Percentiles rank a stretch among this genome's conserved stretches.
These are phyloP conservation scores for Globisporangium polare DNA, from an alignment of 352 stramenopile species.

Conservation along the genomic window DNA sequence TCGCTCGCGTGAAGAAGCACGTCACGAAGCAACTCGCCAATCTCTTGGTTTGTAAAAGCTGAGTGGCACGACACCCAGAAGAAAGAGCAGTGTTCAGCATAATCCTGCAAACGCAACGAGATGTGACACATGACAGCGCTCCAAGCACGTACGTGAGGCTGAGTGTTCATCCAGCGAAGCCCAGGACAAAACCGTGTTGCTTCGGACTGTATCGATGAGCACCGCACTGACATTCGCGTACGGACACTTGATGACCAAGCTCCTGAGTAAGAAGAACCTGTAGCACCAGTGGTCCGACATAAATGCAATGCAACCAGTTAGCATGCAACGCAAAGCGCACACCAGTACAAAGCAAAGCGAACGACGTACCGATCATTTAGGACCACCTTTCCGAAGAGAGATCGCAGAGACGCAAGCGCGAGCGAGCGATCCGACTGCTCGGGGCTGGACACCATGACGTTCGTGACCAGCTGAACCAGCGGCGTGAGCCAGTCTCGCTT, in stretches of 20 bases:
- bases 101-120: background rate
- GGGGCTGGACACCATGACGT: slow-evolving; percentile 65
- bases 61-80: background rate
- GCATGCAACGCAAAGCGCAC: no score
- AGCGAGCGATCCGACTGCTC: slow-evolving; percentile 35
- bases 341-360: no score
- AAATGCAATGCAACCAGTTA: background rate
- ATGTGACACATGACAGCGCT: background rate
- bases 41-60: slow-evolving; percentile 15
- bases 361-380: slow-evolving; percentile 33
- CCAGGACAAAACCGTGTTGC: slow-evolving; percentile 41
- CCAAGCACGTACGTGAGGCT: slow-evolving; percentile 28
- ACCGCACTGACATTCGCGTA: slow-evolving; percentile 71
- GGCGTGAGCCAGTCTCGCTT: slow-evolving; percentile 50
- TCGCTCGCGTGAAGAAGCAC: slow-evolving; percentile 40
- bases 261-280: slow-evolving; percentile 50
- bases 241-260: slow-evolving; percentile 46
- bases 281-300: no score
- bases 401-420: slow-evolving; percentile 31
- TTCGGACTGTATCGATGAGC: slow-evolving; percentile 57
- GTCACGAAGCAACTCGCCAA: slow-evolving; percentile 31
- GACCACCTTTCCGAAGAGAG: slow-evolving; percentile 33
- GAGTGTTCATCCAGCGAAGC: slow-evolving; percentile 12
- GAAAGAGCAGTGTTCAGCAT: background rate
- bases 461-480: slow-evolving; percentile 58